These are phyloP conservation scores for Moniliophthora roreri DNA, from an alignment of 1,284 basidiomycete genomes.

Conservation along the genomic window DNA sequence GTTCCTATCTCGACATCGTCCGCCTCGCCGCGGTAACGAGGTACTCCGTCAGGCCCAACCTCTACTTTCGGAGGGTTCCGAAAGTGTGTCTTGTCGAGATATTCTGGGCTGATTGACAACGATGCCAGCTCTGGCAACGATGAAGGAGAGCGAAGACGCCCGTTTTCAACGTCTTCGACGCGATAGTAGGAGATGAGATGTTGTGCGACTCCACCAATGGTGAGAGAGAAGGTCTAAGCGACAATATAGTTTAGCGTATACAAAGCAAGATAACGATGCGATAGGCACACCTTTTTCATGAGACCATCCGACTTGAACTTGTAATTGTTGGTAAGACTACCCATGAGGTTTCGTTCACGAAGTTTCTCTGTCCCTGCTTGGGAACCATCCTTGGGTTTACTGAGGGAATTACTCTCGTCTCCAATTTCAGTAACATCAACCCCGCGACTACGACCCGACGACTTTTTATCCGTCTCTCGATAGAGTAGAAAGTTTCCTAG, in stretches of 20 bases:
- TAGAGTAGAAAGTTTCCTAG: conserved; percentile 95
- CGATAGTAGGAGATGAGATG: conserved; percentile 97
- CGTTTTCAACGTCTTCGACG: conserved; percentile 87
- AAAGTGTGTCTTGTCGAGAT: conserved; percentile 89
- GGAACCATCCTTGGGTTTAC: conserved; percentile 58
- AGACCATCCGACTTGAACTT: conserved; percentile 90
- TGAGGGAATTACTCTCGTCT: conserved; percentile 49
- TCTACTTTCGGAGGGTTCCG: conserved; percentile 89
- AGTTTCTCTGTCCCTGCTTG: conserved; percentile 57
- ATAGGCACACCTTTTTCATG: conserved; percentile 84
- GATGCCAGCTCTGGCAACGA: conserved; percentile 86
- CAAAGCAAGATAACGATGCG: neutral
- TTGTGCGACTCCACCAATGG: conserved; percentile 83
- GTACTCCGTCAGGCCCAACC: conserved; percentile 77
- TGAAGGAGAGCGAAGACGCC: conserved; percentile 85
- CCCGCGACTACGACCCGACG: conserved; percentile 43
- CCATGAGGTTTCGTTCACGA: conserved; percentile 80
- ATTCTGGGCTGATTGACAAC: conserved; percentile 85
- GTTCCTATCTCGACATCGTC: conserved; percentile 58
- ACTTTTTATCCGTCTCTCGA: conserved; percentile 86
- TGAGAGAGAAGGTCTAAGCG: conserved; percentile 86
- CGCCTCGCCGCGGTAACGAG: conserved; percentile 79
- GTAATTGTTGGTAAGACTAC: conserved; percentile 87
- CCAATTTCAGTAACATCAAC: conserved; percentile 30
- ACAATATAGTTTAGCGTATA: conserved; percentile 17